Conservation (phyloP, 768 basidiomycete genomes). For the Fistulinella prunicolor region DNA sequence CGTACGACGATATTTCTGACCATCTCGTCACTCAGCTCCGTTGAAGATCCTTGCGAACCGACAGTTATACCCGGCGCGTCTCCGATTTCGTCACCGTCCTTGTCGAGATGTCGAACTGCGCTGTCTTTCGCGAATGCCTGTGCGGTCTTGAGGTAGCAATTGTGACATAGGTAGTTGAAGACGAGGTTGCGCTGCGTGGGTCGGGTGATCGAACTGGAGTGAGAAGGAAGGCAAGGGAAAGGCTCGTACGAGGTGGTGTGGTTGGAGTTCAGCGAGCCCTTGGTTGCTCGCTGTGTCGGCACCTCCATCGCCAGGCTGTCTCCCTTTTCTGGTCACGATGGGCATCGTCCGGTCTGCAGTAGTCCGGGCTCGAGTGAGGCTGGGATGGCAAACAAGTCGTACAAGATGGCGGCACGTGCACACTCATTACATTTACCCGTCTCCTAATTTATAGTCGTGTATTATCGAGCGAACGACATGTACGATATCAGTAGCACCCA, state of each 20-base stretch:
- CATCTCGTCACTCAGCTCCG: conserved; percentile 36
- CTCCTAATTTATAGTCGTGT: too few species aligned
- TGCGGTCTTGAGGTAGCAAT: conserved; percentile 70
- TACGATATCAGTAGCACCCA: too few species aligned
- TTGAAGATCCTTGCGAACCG: conserved; percentile 14
- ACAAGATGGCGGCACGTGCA: neutral
- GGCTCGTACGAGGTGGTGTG: conserved; percentile 46
- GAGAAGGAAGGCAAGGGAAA: neutral
- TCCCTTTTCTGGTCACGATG: conserved; percentile 17
- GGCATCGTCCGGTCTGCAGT: conserved; percentile 23
- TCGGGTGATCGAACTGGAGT: conserved; percentile 1
- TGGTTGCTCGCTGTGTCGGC: conserved; percentile 18
- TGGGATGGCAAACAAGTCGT: neutral
- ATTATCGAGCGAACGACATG: too few species aligned
- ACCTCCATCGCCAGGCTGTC: conserved; percentile 5
- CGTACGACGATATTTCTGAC: conserved; percentile 50
- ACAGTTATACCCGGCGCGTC: neutral
- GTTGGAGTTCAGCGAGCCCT: conserved; percentile 32
- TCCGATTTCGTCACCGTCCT: conserved; percentile 65
- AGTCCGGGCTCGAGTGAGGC: neutral
- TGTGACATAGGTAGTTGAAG: conserved; percentile 74
- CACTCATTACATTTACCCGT: too few species aligned
- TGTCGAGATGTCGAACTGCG: conserved; percentile 57
- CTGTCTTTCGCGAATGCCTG: conserved; percentile 64
- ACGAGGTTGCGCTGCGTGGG: conserved; percentile 58